Base-by-base conservation (phyloP, 2,329 filamentous ascomycete species). In the Colletotrichum trifolii region DNA sequence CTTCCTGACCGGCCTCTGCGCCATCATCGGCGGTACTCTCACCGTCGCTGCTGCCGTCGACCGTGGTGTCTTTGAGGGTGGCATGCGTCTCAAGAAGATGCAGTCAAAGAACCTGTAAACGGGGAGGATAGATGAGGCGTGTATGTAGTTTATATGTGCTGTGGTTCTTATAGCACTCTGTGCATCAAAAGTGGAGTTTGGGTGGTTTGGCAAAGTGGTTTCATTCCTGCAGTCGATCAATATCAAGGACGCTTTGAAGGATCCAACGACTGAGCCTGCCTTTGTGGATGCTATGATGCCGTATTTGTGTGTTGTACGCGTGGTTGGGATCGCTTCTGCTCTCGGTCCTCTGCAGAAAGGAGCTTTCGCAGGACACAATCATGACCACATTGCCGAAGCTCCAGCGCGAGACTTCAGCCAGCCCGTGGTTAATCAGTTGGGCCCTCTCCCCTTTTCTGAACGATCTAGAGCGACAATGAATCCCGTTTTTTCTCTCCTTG, bases 41-140 rank as follows among this genome's bases (percentile, higher is more conserved):
- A 99, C 96, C 0, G 96, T 99, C 15, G 96, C 96, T 10, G 96
- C 96, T 6, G 96, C 96, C 5, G 83, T 99, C 38, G 96, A 99
- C 76, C 88, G 96, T 61, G 92, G 91, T 54, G 79, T 98, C 67
- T 99, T 97, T 73, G 96, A 99, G 79, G 96, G 96, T 46, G 86
- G 87, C 3, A 88, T 90, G 63, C 87, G 91, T 74, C 83, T 98
- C 69, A 97, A 91, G 86, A 99, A 99, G 85, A 78, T 97, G 76
- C 93, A 86, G 70, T 78, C 83, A 6, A 91, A 91, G 79, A 87
- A 86, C 68, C 73, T 87, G 66, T 89, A 76, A 75, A 63, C 6
- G 50, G 40, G 35, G 46, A 10, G 45, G 33, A 33, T 46, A 43
- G 43, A 48, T 45, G 36, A 12, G 11, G 35, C 38, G 42, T 52